Evolutionary conservation across 2,329 filamentous ascomycete species (phyloP), one percentile per base, ranked within the genome.

Genomic region (Penicillium occitanis): DNA sequence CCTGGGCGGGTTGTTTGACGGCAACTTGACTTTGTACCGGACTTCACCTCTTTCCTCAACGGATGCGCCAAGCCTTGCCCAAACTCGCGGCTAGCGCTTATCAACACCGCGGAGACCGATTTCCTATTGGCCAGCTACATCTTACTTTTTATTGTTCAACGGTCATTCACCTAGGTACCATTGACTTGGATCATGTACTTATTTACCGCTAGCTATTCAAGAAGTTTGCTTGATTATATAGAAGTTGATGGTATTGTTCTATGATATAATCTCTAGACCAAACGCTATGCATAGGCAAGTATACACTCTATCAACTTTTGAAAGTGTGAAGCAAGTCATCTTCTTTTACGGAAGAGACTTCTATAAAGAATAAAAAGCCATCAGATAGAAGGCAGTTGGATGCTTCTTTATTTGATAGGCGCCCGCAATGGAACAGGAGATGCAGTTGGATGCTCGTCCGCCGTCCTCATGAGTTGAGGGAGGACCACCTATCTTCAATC

Each of bases 391-490:
- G 78, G 76, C 76, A 78, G 76, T 78, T 78, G 76, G 76, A 78
- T 78, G 76, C 76, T 78, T 78, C 76, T 77, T 76, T 74, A 22
- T 5, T 48, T 6, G 57, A 58, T 14, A 55, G 66, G 30, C 75
- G 75, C 74, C 72, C 71, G 73, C 74, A 73, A 72, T 71, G 70
- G 73, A 70, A 51, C 51, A 74, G 73, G 73, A 76, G 76, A 76
- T 75, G 73, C 76, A 76, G 76, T 78, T 78, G 73, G 72, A 75
- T 78, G 76, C 76, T 73, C 74, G 73, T 76, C 75, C 74, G 51
- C 53, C 28, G 60, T 61, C 64, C 75, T 72, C 75, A 75, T 74
- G 35, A 58, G 66, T 67, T 75, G 74, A 77, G 73, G 75, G 72
- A 73, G 59, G 42, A 66, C 65, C 60, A 48, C 61, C 60, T 53